Base-by-base conservation (phyloP, 2,329 filamentous ascomycete genomes). In the Helminthosporium solani region DNA sequence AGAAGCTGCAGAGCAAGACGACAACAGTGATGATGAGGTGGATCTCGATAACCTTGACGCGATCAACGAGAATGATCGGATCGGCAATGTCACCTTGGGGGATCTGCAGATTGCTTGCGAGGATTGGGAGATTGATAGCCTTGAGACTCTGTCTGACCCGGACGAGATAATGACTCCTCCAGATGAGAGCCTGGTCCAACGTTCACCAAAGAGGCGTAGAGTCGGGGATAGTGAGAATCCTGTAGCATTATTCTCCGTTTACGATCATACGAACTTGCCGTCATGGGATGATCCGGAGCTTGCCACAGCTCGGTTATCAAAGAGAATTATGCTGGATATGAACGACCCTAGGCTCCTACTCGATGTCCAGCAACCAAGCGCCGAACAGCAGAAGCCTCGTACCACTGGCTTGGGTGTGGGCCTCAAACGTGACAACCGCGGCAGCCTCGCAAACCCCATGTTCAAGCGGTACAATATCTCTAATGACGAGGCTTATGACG, bases 401-500 rank as follows among this genome's bases (percentile, higher is more conserved):
- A 67, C 66, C 30, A 59, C 65, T 23, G 70, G 70, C 40, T 73
- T 76, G 41, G 84, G 39, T n/a, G 4, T 38, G 15, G 38, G 83
- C 52, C 78, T 81, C 53, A 86, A 81, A 70, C 84, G 80, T 52
- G 84, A 84, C 75, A 83, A 81, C 7, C 86, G 82, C 46, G 83
- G 84, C 14, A 86, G 84, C 40, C 73, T 90, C 33, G 83, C 85
- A 2, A 87, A 86, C 44, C 84, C 88, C 45, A 79, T 96, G 28
- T 82, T 82, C 30, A 82, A 86, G 56, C 85, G 92, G 33, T 99
- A 96, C 78, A 97, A 97, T 66, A 88, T 95, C 47, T 96, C 91
- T 23, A 97, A 97, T 53, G 94, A 99, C 63, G 87, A 94, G 48
- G 91, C 91, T 1, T 99, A 99, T 68, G 91, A 97, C 64, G 83